These are phyloP conservation scores for Tetracladium marchalianum DNA, from an alignment of 495 filamentous ascomycete species.

Conservation along the genomic window DNA sequence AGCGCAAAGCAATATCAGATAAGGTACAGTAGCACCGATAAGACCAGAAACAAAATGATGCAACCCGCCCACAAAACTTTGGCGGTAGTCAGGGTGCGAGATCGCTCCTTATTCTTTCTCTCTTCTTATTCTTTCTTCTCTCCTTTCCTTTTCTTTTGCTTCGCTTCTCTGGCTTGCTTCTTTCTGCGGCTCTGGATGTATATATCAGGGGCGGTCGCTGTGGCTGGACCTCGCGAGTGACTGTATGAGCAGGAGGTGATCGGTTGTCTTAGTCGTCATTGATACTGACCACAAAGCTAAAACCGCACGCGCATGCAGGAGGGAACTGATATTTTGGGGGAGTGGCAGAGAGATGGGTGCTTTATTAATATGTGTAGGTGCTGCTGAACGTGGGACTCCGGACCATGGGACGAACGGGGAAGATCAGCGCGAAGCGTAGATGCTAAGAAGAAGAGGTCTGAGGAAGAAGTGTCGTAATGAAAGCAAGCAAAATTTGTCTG, in stretches of 20 bases:
- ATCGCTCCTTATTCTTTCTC: too few relatives aligned
- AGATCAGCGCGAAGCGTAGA: too few relatives aligned
- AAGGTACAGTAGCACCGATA: not conserved
- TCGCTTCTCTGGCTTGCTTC: too few relatives aligned
- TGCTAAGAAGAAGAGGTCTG: too few relatives aligned
- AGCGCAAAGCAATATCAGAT: constrained; percentile 1
- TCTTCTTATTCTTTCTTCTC: too few relatives aligned
- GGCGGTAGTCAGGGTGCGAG: not conserved
- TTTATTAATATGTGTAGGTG: too few relatives aligned
- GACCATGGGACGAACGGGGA: too few relatives aligned
- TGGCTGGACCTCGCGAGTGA: constrained; percentile 17
- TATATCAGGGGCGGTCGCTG: constrained; percentile 10
- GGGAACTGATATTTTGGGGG: too few relatives aligned
- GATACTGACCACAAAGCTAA: not conserved
- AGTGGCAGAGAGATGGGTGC: too few relatives aligned
- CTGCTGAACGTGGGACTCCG: too few relatives aligned
- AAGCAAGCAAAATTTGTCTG: too few relatives aligned
- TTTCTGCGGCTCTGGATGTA: not conserved
- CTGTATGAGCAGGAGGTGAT: constrained; percentile 18
- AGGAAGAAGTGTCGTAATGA: too few relatives aligned
- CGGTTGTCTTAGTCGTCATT: constrained; percentile 18
- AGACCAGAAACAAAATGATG: not conserved
- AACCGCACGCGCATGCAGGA: not conserved
- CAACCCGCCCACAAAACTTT: not conserved
- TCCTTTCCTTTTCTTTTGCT: not conserved